phyloP scores from a whole-genome alignment of 495 filamentous ascomycete genomes.

The Aspergillus steynii region DNA sequence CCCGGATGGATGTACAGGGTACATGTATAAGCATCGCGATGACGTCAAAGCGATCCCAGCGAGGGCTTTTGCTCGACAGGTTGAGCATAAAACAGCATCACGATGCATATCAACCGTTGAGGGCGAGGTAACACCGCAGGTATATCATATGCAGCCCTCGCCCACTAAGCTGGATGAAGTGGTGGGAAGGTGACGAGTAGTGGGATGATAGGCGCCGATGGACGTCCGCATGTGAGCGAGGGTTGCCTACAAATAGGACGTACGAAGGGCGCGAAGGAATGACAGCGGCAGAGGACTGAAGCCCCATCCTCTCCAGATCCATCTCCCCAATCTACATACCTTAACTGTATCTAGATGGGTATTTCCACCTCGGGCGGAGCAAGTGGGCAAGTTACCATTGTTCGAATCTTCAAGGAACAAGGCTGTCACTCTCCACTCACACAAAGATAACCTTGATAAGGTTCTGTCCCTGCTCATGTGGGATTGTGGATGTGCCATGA shows the following conservation, averaged over 20 bases:
- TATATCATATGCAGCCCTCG: constrained; percentile 7
- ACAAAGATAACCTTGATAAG: constrained; percentile 28
- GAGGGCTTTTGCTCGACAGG: neutral
- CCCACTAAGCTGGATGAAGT: constrained; percentile 1
- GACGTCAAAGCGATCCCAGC: neutral
- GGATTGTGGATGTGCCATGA: constrained; percentile 33
- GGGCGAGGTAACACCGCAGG: constrained; percentile 10
- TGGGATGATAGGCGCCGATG: neutral
- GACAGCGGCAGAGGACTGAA: constrained; percentile 1
- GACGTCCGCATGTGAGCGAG: neutral
- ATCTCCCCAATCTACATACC: constrained; percentile 1
- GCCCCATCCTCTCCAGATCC: constrained; percentile 1
- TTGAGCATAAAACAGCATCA: neutral
- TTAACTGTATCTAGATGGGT: neutral
- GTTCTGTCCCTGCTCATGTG: constrained; percentile 27
- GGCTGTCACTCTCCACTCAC: constrained; percentile 26
- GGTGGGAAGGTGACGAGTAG: constrained; percentile 10
- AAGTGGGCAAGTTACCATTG: constrained; percentile 24
- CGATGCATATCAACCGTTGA: constrained; percentile 13
- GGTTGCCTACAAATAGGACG: neutral
- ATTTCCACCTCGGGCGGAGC: constrained; percentile 19
- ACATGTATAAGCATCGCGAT: neutral
- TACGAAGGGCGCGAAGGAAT: neutral
- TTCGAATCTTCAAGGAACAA: constrained; percentile 19
- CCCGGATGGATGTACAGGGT: neutral